phyloP scores from a whole-genome alignment of 2,329 filamentous ascomycete genomes.

The Verticillium nonalfalfae region DNA sequence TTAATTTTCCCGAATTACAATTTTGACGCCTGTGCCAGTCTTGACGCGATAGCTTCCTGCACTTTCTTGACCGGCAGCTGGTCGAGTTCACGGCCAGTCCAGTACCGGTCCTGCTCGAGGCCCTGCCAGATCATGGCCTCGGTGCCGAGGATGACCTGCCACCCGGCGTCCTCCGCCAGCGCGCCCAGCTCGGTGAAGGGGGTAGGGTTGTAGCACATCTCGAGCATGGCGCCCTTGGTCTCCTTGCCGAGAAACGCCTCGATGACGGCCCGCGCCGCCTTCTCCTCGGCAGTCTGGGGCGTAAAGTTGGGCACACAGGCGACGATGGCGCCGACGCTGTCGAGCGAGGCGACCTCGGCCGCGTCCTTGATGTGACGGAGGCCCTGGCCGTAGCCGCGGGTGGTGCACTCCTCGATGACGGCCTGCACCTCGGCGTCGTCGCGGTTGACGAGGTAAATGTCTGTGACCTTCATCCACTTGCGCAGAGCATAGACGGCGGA shows the following conservation, averaged over 20 bases:
- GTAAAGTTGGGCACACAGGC: slow-evolving; percentile 71
- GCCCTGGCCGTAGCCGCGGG: slow-evolving; percentile 51
- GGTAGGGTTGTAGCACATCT: slow-evolving; percentile 79
- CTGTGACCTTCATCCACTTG: slow-evolving; percentile 59
- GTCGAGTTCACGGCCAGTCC: slow-evolving; percentile 56
- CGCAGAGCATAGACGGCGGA: slow-evolving; percentile 70
- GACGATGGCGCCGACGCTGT: slow-evolving; percentile 60
- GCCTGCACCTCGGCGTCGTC: slow-evolving; percentile 60
- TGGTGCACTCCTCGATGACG: slow-evolving; percentile 57
- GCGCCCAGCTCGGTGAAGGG: slow-evolving; percentile 62
- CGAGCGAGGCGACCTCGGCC: slow-evolving; percentile 51
- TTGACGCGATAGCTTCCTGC: slow-evolving; percentile 41
- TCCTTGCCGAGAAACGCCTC: slow-evolving; percentile 39
- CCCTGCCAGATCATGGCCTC: slow-evolving; percentile 76
- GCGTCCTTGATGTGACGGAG: slow-evolving; percentile 56
- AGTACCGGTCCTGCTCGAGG: slow-evolving; percentile 58
- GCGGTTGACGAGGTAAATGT: slow-evolving; percentile 73
- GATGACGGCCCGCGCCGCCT: slow-evolving; percentile 48
- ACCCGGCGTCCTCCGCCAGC: slow-evolving; percentile 54
- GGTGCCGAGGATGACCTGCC: slow-evolving; percentile 70
- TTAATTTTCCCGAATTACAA: neutral
- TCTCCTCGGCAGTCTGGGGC: slow-evolving; percentile 59
- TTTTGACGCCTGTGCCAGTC: slow-evolving; percentile 19
- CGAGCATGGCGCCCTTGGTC: slow-evolving; percentile 62
- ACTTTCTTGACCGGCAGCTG: slow-evolving; percentile 56